Evolutionary conservation across 2,329 filamentous ascomycete species (phyloP).

Genomic region (Fusarium nodosum): DNA sequence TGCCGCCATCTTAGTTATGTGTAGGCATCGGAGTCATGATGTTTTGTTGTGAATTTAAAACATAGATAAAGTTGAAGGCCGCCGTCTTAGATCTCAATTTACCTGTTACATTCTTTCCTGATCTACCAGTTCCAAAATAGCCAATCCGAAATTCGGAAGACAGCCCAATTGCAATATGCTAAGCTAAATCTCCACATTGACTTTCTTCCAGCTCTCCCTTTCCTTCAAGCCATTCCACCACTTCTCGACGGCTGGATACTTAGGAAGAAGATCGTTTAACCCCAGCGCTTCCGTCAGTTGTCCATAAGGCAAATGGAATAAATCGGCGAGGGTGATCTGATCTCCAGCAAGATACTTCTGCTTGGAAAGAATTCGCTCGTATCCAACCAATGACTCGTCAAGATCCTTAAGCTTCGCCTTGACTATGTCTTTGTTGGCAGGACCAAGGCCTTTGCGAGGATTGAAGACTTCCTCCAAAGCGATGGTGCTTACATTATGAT

Average conservation of each 20-base stretch:
- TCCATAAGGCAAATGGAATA: background rate
- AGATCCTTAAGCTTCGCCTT: background rate
- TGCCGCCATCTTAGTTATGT: background rate
- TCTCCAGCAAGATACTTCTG: slow-evolving; percentile 9
- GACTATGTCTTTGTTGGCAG: background rate
- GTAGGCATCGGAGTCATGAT: too few relatives aligned
- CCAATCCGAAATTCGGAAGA: background rate
- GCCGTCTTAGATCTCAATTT: background rate
- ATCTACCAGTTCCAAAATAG: background rate
- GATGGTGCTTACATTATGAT: background rate
- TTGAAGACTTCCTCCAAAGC: background rate
- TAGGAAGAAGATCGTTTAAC: background rate
- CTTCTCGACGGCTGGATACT: slow-evolving; percentile 3
- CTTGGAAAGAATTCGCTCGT: slow-evolving; percentile 1
- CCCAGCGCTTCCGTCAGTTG: background rate
- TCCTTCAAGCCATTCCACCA: slow-evolving; percentile 8
- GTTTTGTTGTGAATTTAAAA: too few relatives aligned
- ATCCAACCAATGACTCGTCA: background rate
- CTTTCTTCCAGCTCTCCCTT: background rate
- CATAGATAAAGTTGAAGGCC: too few relatives aligned
- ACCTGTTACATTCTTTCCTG: background rate
- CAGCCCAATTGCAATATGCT: background rate
- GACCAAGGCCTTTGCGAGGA: background rate
- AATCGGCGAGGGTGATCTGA: background rate
- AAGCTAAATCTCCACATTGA: background rate